Evolutionary conservation across 1,284 basidiomycete genomes (phyloP), one percentile per base, ranked within the genome.

Genomic region (Leccinum pachyderme): DNA sequence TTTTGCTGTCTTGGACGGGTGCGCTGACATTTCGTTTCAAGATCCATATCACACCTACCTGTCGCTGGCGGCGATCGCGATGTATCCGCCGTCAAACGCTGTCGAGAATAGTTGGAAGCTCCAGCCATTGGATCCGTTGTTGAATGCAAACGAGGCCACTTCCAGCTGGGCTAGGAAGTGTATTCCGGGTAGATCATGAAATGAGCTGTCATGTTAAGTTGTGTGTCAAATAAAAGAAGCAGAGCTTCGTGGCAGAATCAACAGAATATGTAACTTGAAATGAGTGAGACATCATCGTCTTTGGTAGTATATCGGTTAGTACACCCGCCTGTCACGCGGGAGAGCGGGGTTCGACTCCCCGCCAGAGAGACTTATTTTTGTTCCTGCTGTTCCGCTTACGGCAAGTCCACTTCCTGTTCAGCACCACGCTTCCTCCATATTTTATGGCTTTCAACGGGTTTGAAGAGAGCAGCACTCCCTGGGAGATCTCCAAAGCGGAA

Each of bases 31-130:
- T 15, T 7, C 33, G 51, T 54, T 47, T 48, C 27, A 63, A 85
- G 92, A 96, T 76, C 94, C 91, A 7, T 95, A 86, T 70, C 94
- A 97, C 64, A 94, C 93, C 0, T 97, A 96, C 69, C 78, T 97
- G 28, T 86, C 91, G 2, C 74, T 96, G 24, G 93, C 94, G 0
- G 86, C 90, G 0, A 66, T 95, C 32, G 79, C 90, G 2, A 77
- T 94, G 61, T 83, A 84, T 59, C 79, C 81, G 9, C 79, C 81
- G 8, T 58, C 64, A 37, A 66, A 69, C 31, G 72, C 73, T 32
- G 60, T 69, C 8, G 65, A 66, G 24, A 56, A 59, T 52, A 77
- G 78, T 43, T 91, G 82, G 89, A 71, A 63, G 49, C 74, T 93
- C 9, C 75, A 77, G 18, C 68, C 70, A 1, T 69, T 94, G 15